phyloP scores from a whole-genome alignment of 345 rosid species.

The Kandelia obovata region DNA sequence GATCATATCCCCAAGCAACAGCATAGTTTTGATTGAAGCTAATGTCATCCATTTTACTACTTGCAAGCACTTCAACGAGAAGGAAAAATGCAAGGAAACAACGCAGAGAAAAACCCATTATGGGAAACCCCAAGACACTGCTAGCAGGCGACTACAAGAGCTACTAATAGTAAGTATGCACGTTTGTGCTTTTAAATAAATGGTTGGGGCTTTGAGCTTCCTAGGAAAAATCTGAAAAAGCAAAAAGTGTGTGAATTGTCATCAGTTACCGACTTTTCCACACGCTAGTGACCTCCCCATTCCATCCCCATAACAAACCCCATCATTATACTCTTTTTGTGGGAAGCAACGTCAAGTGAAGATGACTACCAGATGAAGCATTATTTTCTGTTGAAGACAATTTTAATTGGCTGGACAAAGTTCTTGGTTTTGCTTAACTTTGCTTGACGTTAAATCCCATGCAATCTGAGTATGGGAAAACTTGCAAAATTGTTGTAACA shows the following conservation, averaged over 20 bases:
- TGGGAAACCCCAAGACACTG: not conserved
- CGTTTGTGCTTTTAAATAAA: not conserved
- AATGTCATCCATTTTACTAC: not conserved
- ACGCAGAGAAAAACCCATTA: not conserved
- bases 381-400: not conserved
- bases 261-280: constrained; percentile 1
- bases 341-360: constrained; percentile 13
- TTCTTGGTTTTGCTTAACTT: too few species aligned
- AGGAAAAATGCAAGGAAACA: constrained; percentile 7
- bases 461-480: too few species aligned
- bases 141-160: too few species aligned
- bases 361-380: not conserved
- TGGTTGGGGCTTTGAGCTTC: not conserved
- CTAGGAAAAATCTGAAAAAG: not conserved
- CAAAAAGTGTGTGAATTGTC: too few species aligned
- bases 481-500: too few species aligned
- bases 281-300: constrained; percentile 9
- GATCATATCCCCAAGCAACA: constrained; percentile 45
- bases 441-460: too few species aligned
- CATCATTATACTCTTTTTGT: not conserved
- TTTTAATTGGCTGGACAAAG: not conserved
- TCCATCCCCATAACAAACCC: constrained; percentile 5
- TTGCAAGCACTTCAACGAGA: constrained; percentile 7
- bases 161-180: not conserved
- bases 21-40: constrained; percentile 37